Evolutionary conservation across 2,329 filamentous ascomycete species (phyloP), one percentile per base, ranked within the genome.

Genomic region (Ambrosiella cleistominuta): DNA sequence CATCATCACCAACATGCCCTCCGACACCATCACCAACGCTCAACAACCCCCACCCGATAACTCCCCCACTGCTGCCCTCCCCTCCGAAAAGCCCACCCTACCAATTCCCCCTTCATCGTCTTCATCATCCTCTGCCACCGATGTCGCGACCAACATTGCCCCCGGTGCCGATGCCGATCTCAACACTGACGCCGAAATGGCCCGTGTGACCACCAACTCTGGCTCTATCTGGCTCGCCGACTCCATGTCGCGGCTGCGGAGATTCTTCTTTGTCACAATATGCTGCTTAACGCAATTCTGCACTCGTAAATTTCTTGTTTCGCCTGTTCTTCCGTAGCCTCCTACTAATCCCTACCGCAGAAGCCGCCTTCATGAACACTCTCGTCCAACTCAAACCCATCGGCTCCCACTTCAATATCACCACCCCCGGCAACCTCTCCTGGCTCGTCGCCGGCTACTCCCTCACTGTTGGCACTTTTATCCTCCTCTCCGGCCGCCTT

Each of bases 391-490:
- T 78, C 0, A 68, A 68, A 54, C 70, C 74, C 40, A 61, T 61
- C 17, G 59, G 59, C 27, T n/a, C 52, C 35, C 27, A 45, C 39
- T 79, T 80, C 61, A 68, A 68, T 13, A 66, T 74, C 51, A 68
- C 64, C 2, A 69, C 72, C 1, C 66, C 68, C 0, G 73, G 72
- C 7, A 66, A 73, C n/a, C 67, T 80, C 12, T 73, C 71, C 52
- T 82, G 80, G 78, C 73, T 77, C 52, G 71, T 78, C 9, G 78
- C 78, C 0, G 77, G 77, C 1, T 84, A 81, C 64, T 73, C 71
- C 8, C 66, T 82, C 62, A 78, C 71, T 5, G 70, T 72, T 5
- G 79, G 79, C 9, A 76, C 78, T 0, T 82, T 82, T 62, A 75
- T 82, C 38, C 69, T 83, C 2, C 68, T 78, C 1, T 74, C 74